phyloP scores from a whole-genome alignment of 2,329 filamentous ascomycete species.

The Colletotrichum sublineola region DNA sequence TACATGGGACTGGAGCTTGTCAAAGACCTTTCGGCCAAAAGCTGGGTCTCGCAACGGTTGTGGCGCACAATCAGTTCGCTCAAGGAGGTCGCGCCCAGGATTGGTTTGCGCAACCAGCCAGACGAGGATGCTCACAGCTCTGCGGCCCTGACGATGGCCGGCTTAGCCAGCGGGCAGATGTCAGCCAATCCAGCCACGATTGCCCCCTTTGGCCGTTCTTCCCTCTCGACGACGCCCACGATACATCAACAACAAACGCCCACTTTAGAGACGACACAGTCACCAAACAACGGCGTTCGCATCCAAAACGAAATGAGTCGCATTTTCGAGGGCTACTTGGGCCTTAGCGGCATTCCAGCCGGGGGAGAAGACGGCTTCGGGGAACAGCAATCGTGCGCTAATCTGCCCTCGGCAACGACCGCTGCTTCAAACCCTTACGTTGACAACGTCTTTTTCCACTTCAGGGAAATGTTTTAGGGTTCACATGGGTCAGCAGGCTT shows the following conservation, averaged over 20 bases:
- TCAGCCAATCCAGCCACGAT: constrained; percentile 39
- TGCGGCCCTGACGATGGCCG: constrained; percentile 69
- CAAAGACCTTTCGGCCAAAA: constrained; percentile 78
- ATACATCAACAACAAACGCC: constrained; percentile 30
- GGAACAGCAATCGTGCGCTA: constrained; percentile 45
- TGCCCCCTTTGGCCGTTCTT: constrained; percentile 48
- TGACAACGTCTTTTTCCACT: constrained; percentile 53
- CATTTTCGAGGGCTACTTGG: constrained; percentile 57
- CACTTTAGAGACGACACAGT: constrained; percentile 24
- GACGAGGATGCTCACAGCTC: constrained; percentile 65
- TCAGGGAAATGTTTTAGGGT: constrained; percentile 55
- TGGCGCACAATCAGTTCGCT: constrained; percentile 80
- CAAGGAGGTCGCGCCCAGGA: constrained; percentile 77
- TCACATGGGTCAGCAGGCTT: no score
- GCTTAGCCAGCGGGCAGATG: constrained; percentile 60
- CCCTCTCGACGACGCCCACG: constrained; percentile 44
- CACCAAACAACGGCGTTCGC: constrained; percentile 58
- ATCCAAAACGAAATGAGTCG: constrained; percentile 68
- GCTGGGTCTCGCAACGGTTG: constrained; percentile 78
- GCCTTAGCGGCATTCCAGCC: constrained; percentile 52
- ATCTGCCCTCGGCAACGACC: constrained; percentile 38
- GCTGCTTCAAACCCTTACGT: constrained; percentile 43
- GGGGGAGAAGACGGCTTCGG: constrained; percentile 46
- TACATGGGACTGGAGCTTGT: constrained; percentile 83
- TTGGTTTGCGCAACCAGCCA: constrained; percentile 68